Base-by-base conservation (phyloP, 176 grass and related monocot species). In the Alloteropsis semialata region DNA sequence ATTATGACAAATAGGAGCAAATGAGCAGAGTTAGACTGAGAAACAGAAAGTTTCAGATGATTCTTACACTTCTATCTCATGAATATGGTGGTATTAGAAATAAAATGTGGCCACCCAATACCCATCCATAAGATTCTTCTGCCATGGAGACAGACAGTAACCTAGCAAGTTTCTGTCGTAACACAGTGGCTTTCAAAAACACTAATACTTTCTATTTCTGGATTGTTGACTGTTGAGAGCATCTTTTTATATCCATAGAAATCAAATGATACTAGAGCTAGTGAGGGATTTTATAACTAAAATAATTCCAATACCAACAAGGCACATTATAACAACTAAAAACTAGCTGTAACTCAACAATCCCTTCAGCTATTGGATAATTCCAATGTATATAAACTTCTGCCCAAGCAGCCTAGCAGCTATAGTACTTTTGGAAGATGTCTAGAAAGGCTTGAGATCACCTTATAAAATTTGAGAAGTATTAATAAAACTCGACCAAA, bases 41-140 rank as follows among this genome's bases (percentile, higher is more conserved):
- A 27, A 80, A 86, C 37, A 45, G 46, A 2, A 64, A 46, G 18
- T 75, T 44, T 27, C 60, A 81, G 59, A 86, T 72, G 17, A 17
- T 63, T 53, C 66, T 48, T 63, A 72, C 57, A 82, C 11, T 76
- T 84, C 41, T 36, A 25, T 25, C 44, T 32, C 32, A 8, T 6
- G 61, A 54, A 4, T 64, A 38, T 58, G 27, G 42, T 58, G 27
- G 42, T 78, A 59, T 34, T 69, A 13, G 22, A 78, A 60, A 24
- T 44, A 42, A 71, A 49, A 78, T 50, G 60, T 7, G 2, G 22
- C 39, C 33, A 62, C 24, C 33, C 10, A 28, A 39, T 24, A 62
- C 24, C 33, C 10, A 28, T 48, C 60, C 21, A 83, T 43, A 65
- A 42, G 34, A 76, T 53, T 65, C n/a, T 39, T 74, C 48, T 84